Conservation (phyloP, 345 rosid species). For the Salix dunnii region DNA sequence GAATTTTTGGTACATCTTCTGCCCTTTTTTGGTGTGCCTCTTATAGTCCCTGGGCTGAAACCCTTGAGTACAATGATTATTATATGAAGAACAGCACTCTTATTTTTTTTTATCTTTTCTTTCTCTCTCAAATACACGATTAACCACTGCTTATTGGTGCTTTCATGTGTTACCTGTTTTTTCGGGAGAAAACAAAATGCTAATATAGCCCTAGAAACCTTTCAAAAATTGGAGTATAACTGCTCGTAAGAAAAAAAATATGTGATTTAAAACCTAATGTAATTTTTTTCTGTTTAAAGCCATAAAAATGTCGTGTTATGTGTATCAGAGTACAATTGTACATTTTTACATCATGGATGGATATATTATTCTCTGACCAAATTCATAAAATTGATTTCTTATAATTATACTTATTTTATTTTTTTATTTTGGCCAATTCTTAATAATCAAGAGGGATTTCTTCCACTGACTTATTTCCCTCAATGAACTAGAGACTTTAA, state of each 20-base stretch:
- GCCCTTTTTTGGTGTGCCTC: neutral
- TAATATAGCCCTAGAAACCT: neutral
- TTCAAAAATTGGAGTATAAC: neutral
- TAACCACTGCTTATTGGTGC: neutral
- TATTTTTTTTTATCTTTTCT: neutral
- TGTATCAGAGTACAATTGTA: no score
- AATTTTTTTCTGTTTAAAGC: no score
- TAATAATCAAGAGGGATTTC: no score
- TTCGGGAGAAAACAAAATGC: neutral
- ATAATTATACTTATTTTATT: no score
- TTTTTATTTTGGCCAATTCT: no score
- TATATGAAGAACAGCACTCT: neutral
- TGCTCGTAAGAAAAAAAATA: neutral
- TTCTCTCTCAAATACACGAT: neutral
- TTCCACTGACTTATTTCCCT: no score
- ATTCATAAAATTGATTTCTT: no score
- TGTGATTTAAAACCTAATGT: no score
- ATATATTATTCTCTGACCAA: no score
- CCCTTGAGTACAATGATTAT: neutral
- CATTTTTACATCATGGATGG: no score
- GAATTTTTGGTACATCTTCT: constrained; percentile 65
- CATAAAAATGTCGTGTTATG: no score
- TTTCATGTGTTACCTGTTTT: neutral
- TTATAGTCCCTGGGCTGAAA: neutral
- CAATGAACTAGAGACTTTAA: no score